phyloP scores from a whole-genome alignment of 805 yeast genomes.

The Komagataella kurtzmanii region DNA sequence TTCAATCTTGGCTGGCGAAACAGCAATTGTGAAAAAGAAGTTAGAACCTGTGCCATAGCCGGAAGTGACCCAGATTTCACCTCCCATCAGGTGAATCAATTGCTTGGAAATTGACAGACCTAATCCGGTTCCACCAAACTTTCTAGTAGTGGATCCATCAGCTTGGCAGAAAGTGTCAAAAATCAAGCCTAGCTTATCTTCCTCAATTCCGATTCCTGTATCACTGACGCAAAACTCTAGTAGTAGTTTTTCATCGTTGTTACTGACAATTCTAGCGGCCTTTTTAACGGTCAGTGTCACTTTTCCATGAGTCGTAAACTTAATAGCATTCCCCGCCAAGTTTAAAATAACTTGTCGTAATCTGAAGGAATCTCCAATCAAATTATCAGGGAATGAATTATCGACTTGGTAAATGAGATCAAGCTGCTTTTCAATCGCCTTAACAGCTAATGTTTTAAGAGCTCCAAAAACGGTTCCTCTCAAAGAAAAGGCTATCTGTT shows the following conservation, averaged over 20 bases:
- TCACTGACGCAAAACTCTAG: conserved; percentile 81
- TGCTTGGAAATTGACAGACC: conserved; percentile 83
- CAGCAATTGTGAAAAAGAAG: conserved; percentile 69
- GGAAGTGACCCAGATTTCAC: conserved; percentile 85
- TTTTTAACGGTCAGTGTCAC: conserved; percentile 66
- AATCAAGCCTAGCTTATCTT: conserved; percentile 72
- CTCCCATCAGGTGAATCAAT: conserved; percentile 83
- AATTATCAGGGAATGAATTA: conserved; percentile 75
- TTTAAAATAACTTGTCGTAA: conserved; percentile 78
- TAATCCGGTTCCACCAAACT: conserved; percentile 87
- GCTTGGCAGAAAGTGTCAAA: conserved; percentile 90
- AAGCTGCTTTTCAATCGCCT: conserved; percentile 76
- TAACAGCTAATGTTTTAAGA: conserved; percentile 76
- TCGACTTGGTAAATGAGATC: conserved; percentile 74
- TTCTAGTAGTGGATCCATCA: conserved; percentile 86
- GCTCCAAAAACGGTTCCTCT: conserved; percentile 88
- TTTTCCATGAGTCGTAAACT: conserved; percentile 73
- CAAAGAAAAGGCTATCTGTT: conserved; percentile 73
- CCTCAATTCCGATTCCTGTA: conserved; percentile 83
- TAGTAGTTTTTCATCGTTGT: conserved; percentile 32
- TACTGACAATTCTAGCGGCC: conserved; percentile 19
- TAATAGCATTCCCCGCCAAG: conserved; percentile 82
- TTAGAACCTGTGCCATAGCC: conserved; percentile 71
- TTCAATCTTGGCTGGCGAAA: conserved; percentile 56
- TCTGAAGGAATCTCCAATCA: conserved; percentile 83